phyloP scores from a whole-genome alignment of 2,329 filamentous ascomycete species.

The Alternaria brassicae region DNA sequence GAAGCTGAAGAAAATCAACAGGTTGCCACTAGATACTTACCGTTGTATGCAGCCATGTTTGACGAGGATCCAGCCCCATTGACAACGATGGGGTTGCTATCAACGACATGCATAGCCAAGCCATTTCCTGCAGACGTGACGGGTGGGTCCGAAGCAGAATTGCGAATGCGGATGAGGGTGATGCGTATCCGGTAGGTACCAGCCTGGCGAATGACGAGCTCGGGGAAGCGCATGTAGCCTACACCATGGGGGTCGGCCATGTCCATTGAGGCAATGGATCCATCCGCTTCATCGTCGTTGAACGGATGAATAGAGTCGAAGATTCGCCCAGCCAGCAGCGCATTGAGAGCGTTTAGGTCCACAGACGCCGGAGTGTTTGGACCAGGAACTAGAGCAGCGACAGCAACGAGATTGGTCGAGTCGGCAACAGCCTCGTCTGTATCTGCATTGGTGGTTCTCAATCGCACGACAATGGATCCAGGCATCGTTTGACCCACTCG shows the following conservation, averaged over 20 bases:
- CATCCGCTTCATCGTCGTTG: slow-evolving; percentile 47
- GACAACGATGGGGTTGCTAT: slow-evolving; percentile 47
- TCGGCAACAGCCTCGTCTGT: slow-evolving; percentile 43
- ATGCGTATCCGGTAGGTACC: slow-evolving; percentile 49
- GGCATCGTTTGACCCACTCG: slow-evolving; percentile 42
- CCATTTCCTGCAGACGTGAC: slow-evolving; percentile 36
- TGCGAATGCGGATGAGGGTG: slow-evolving; percentile 45
- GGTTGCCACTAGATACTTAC: slow-evolving; percentile 45
- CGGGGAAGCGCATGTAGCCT: slow-evolving; percentile 49
- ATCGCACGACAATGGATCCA: slow-evolving; percentile 44
- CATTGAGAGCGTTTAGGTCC: slow-evolving; percentile 41
- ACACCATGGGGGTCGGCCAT: slow-evolving; percentile 46
- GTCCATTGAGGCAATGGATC: slow-evolving; percentile 47
- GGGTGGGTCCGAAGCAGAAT: slow-evolving; percentile 35
- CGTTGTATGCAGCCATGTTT: slow-evolving; percentile 34
- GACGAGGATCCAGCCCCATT: slow-evolving; percentile 30
- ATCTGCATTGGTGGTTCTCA: slow-evolving; percentile 42
- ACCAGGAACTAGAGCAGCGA: slow-evolving; percentile 42
- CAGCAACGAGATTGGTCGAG: slow-evolving; percentile 44
- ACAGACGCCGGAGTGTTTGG: slow-evolving; percentile 35
- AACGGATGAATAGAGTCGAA: slow-evolving; percentile 48
- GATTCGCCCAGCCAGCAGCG: slow-evolving; percentile 39
- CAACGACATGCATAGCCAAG: slow-evolving; percentile 41
- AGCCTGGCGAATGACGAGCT: slow-evolving; percentile 46
- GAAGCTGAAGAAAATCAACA: slow-evolving; percentile 38